Base-by-base conservation (phyloP, 257 asterid genomes). In the Oldenlandia corymbosa region DNA sequence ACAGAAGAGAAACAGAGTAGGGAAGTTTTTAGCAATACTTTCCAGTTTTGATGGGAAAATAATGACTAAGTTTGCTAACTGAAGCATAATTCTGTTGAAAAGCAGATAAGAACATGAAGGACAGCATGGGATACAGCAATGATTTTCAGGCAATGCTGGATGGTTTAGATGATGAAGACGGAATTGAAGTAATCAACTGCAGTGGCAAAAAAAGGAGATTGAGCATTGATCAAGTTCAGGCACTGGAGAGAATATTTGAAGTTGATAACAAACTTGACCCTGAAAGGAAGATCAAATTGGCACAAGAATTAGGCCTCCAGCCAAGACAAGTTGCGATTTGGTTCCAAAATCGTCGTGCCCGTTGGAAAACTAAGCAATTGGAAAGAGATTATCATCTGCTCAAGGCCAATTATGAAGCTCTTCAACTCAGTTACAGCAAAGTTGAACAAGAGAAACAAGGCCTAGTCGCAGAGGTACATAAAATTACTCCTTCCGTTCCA, bases 261-360 rank as follows among this genome's bases (percentile, higher is more conserved):
- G 74, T 69, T 28, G 83, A 78, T 42, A 81, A 75, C 76, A 75
- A 73, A 68, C 83, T 81, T 67, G 83, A 81, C 16, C 81, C 81
- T 0, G 83, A 75, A 36, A 60, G 72, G 52, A 81, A 81, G 60
- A 30, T 57, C 21, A 75, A 81, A 60, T 54, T 81, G 13, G 83
- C 86, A 9, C 71, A 50, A 18, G 86, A 78, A 65, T 55, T 78
- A 43, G 78, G 81, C 34, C 81, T 81, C 23, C 81, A 81, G 57
- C 86, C 86, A 5, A 45, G 86, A 59, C 83, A 81, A 69, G 71
- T 81, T 5, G 83, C 86, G 12, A 78, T 81, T 37, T 81, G 86
- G 86, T 81, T 81, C 69, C 86, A 81, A 41, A 81, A 81, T n/a
- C 76, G 83, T 13, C 76, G 83, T 0, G 86, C 86, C 26, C 65